Conservation (phyloP, 345 rosid genomes). For the Lepidium didymum region DNA sequence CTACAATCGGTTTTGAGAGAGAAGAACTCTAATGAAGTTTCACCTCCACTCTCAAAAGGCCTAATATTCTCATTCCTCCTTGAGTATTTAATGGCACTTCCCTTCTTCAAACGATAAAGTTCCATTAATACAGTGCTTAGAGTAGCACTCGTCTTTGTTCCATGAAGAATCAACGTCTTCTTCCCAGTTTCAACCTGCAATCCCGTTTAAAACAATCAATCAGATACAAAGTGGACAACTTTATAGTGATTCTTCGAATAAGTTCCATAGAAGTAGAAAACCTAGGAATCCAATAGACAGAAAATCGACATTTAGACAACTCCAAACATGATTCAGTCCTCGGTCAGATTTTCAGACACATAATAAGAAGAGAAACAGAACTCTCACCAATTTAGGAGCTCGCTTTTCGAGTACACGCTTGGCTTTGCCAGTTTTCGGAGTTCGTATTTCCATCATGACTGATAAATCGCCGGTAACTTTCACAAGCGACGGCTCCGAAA, state of each 20-base stretch:
- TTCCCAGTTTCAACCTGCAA: slow-evolving; percentile 81
- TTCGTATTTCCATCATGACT: slow-evolving; percentile 51
- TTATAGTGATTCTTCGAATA: not conserved
- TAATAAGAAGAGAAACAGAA: not conserved
- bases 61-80: slow-evolving; percentile 88
- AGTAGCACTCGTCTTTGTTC: slow-evolving; percentile 74
- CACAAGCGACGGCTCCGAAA: slow-evolving; percentile 12
- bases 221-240: not conserved
- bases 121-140: slow-evolving; percentile 62
- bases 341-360: not conserved
- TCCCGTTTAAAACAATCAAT: not conserved
- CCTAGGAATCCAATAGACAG: not conserved
- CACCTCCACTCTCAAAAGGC: slow-evolving; percentile 94
- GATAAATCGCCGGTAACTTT: slow-evolving; percentile 5
- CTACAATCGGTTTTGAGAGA: slow-evolving; percentile 92
- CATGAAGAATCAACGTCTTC: slow-evolving; percentile 90
- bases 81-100: slow-evolving; percentile 58
- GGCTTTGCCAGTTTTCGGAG: slow-evolving; percentile 45
- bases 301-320: not conserved
- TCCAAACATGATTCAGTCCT: not conserved
- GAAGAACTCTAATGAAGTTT: slow-evolving; percentile 85
- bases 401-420: slow-evolving; percentile 68
- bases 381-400: slow-evolving; percentile 75
- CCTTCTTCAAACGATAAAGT: slow-evolving; percentile 68
- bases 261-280: not conserved